Base-by-base conservation (phyloP, 2,329 filamentous ascomycete species). In the Aspergillus texensis region DNA sequence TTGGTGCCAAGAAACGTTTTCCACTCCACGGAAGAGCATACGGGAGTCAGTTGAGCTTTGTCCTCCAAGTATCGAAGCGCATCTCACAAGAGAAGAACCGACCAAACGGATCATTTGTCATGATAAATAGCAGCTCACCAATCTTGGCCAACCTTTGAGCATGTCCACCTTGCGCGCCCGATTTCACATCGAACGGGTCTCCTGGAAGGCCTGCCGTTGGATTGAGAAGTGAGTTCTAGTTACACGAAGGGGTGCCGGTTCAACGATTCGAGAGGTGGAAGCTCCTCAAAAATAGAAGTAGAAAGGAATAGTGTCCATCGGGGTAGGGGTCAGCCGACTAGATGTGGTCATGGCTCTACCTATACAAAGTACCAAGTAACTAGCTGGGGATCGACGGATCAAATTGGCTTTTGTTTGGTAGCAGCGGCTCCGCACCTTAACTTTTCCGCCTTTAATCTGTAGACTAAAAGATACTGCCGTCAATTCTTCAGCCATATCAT, bases 201-300 rank as follows among this genome's bases (percentile, higher is more conserved):
- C 55, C 68, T 67, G 71, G 74, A 75, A 72, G 70, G 70, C 67
- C 72, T 71, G 68, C 69, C 66, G 71, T 60, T 70, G 62, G 63
- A 67, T 71, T 72, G 62, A 68, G 65, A 71, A 72, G 67, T 55
- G 16, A 19, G 45, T 26, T 50, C 57, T 30, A 54, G 73, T 75
- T 68, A 69, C 65, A 77, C 73, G 48, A 61, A 58, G 58, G 66
- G 66, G 64, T 67, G 59, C 64, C 71, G 72, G 74, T 65, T 67
- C 70, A 65, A 66, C 67, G 68, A 70, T 72, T 73, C 68, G 70
- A 62, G 58, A 56, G 60, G 55, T 46, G 58, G 58, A 57, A 66
- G 62, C 63, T 50, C 61, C 57, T 64, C 65, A 63, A 68, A 61
- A 62, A 50, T 55, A n/a, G 48, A 52, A 32, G 21, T 48, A 11